phyloP scores from a whole-genome alignment of 1,284 basidiomycete species.

The Tilletia horrida region DNA sequence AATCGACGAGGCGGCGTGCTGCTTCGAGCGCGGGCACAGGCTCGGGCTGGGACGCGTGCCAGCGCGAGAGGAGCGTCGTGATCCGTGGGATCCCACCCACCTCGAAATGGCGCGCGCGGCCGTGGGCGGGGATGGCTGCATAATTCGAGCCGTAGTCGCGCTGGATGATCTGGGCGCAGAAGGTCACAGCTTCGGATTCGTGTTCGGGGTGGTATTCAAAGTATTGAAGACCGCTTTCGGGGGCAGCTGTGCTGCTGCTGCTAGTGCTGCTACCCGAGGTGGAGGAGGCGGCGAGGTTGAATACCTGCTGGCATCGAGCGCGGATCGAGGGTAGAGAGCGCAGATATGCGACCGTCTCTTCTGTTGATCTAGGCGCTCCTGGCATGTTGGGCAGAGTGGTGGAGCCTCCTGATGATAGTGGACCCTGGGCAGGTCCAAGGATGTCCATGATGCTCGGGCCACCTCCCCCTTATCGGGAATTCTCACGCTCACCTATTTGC shows the following conservation, averaged over 20 bases:
- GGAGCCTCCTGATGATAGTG: too few relatives aligned
- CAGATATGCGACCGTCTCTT: conserved; percentile 59
- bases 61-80: conserved; percentile 31
- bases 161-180: conserved; percentile 78
- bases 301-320: conserved; percentile 74
- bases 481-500: too few relatives aligned
- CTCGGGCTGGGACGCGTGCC: not conserved
- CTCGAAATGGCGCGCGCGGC: conserved; percentile 79
- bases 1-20: conserved; percentile 68
- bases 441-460: too few relatives aligned
- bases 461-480: too few relatives aligned
- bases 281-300: conserved; percentile 67
- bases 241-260: too few relatives aligned
- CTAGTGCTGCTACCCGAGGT: not conserved
- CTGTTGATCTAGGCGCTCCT: too few relatives aligned
- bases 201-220: conserved; percentile 78
- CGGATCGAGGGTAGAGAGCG: conserved; percentile 82
- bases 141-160: conserved; percentile 77
- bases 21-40: conserved; percentile 31
- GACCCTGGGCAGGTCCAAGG: too few relatives aligned
- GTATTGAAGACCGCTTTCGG: conserved; percentile 64
- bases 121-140: conserved; percentile 77
- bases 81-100: conserved; percentile 35
- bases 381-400: too few relatives aligned
- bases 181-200: conserved; percentile 70